These are phyloP conservation scores for Parietichytrium sp. DNA, from an alignment of 108 stramenopile genomes.

Conservation along the genomic window DNA sequence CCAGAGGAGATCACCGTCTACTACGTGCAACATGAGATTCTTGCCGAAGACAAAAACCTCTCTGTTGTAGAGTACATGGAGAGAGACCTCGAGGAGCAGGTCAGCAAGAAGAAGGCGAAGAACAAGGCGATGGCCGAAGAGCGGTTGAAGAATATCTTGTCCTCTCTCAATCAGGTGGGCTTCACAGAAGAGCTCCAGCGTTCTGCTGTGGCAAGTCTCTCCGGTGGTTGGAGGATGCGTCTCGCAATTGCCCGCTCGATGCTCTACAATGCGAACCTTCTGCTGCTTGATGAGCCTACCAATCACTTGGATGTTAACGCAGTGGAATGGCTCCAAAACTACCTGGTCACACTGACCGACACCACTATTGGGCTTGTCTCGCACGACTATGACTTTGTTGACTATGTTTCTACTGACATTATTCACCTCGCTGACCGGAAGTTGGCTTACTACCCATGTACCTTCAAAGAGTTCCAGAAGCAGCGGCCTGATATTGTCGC, in stretches of 20 bases:
- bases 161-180: conserved; percentile 21
- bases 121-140: conserved; percentile 69
- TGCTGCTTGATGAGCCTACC: conserved; percentile 81
- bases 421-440: conserved; percentile 74
- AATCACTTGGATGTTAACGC: conserved; percentile 73
- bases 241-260: conserved; percentile 80
- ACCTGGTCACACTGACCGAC: conserved; percentile 43
- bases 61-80: conserved; percentile 16
- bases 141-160: conserved; percentile 75
- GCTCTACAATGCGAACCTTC: conserved; percentile 82
- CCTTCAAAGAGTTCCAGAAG: conserved; percentile 89
- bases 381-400: conserved; percentile 93
- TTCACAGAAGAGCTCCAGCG: not conserved
- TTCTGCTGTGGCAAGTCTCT: conserved; percentile 70
- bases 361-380: conserved; percentile 88
- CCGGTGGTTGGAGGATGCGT: conserved; percentile 98
- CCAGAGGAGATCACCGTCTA: conserved; percentile 27
- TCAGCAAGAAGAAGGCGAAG: conserved; percentile 45
- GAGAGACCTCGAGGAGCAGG: conserved; percentile 28
- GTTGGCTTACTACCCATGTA: conserved; percentile 84
- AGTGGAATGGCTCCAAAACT: conserved; percentile 79
- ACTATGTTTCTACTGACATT: conserved; percentile 85
- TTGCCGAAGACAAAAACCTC: conserved; percentile 6
- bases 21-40: conserved; percentile 31
- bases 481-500: conserved; percentile 86